phyloP scores from a whole-genome alignment of 1,284 basidiomycete genomes.

The Neolentinus lepideus region DNA sequence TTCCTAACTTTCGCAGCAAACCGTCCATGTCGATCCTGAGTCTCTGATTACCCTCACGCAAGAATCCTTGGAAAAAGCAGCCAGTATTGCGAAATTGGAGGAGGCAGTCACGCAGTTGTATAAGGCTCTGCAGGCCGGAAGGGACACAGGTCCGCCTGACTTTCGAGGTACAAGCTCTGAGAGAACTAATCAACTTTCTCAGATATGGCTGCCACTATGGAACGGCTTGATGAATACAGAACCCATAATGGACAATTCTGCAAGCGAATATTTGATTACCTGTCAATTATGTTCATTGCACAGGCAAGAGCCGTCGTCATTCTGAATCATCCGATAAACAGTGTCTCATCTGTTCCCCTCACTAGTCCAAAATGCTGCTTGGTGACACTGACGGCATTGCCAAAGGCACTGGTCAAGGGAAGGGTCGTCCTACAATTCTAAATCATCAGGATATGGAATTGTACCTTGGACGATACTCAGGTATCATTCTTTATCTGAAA shows the following conservation, averaged over 20 bases:
- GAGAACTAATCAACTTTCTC: neutral
- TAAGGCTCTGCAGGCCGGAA: constrained; percentile 89
- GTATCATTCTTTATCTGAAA: constrained; percentile 88
- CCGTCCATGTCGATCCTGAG: constrained; percentile 83
- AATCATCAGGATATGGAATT: constrained; percentile 72
- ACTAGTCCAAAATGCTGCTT: constrained; percentile 60
- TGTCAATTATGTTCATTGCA: constrained; percentile 86
- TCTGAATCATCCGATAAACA: neutral
- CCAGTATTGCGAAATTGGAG: constrained; percentile 77
- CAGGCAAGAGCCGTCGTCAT: constrained; percentile 39
- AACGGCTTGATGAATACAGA: constrained; percentile 84
- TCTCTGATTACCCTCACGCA: constrained; percentile 76
- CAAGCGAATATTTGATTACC: constrained; percentile 83
- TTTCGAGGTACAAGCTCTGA: neutral
- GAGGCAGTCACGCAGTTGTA: constrained; percentile 85
- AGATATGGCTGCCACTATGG: constrained; percentile 95
- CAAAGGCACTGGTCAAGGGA: constrained; percentile 33
- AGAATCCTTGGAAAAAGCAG: constrained; percentile 74
- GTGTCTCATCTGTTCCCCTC: neutral
- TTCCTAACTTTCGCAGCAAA: constrained; percentile 54
- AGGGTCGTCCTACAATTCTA: constrained; percentile 42
- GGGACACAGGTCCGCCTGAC: constrained; percentile 61
- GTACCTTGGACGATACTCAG: constrained; percentile 83
- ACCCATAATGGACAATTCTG: constrained; percentile 88
- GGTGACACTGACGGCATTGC: constrained; percentile 51